Evolutionary conservation across 345 rosid species (phyloP).

Genomic region (Noccaea bulbosa): DNA sequence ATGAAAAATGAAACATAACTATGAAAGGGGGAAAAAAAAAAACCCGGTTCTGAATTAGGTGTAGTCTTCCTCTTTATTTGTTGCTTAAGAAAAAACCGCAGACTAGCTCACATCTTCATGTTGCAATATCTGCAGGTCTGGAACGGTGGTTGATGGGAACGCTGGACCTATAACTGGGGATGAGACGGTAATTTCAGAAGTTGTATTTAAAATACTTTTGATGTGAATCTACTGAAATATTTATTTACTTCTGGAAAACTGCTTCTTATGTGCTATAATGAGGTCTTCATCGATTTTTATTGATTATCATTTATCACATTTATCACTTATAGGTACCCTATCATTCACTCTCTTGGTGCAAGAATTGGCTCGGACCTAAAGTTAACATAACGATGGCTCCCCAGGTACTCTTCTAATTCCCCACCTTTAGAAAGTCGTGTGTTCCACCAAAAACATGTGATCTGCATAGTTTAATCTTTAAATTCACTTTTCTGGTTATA

Average conservation of each 20-base stretch:
- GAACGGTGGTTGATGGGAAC: conserved; percentile 85
- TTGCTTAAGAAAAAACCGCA: conserved; percentile 2
- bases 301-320: conserved; percentile 12
- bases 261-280: background rate
- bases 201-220: conserved; percentile 27
- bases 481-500: conserved; percentile 15
- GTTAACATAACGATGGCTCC: conserved; percentile 95
- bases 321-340: conserved; percentile 72
- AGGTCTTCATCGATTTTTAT: conserved; percentile 3
- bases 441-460: background rate
- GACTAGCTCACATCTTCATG: conserved; percentile 26
- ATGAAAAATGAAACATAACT: conserved; percentile 12
- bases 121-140: conserved; percentile 68
- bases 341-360: conserved; percentile 96
- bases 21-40: background rate
- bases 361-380: conserved; percentile 90
- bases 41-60: conserved; percentile 5
- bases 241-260: conserved; percentile 1
- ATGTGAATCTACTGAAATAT: conserved; percentile 13
- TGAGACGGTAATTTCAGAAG: conserved; percentile 70
- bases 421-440: background rate
- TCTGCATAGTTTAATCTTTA: background rate
- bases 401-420: conserved; percentile 59
- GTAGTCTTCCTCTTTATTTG: background rate
- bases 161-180: conserved; percentile 92